Base-by-base conservation (phyloP, 495 filamentous ascomycete species). In the Evernia prunastri region DNA sequence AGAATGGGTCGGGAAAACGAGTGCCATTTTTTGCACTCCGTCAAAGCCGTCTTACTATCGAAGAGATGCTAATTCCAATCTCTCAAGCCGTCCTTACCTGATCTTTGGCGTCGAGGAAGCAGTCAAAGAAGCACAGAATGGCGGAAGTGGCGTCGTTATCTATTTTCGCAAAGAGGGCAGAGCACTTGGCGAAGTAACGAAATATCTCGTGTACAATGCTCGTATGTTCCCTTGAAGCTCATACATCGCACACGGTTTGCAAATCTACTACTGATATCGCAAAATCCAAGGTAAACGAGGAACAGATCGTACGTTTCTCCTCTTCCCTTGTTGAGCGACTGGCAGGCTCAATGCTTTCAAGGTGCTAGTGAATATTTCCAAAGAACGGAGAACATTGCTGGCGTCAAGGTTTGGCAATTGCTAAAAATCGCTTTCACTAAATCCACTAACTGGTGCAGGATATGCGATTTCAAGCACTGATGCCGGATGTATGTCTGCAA, bases 391-490 rank as follows among this genome's bases (percentile, higher is more conserved):
- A 95, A 95, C 69, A 95, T 98, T 76, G 94, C 94, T 18, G 94
- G 94, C 62, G 94, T 98, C 60, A 93, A 96, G 65, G 68, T 64
- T 47, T 61, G 27, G 18, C 35, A 39, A 40, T 57, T 9, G 43
- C 25, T 36, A 35, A 0, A 29, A 39, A 45, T n/a, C 56, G 76
- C 74, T 39, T 45, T 43, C 18, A 42, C 18, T 35, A 18, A 40
- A 18, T 36, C 47, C 43, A 33, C 36, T 57, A 23, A 54, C 58
- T 63, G 40, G 53, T 33, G 45, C 58, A 76, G 75, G 89, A 93
- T 70, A 98, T 98, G 94, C 87, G 94, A 63, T 98, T 98, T 82
- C 94, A 98, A 81, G 92, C 93, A n/a, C 80, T 98, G 63, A 98
- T 98, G 94, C 94, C 94, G 40, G 92, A 96, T 72, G 72, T 78